A percentile compares a stretch with the other conserved stretches of the same genome.
These are phyloP conservation scores for Clonostachys chloroleuca DNA, from an alignment of 2,329 filamentous ascomycete species.

Conservation along the genomic window DNA sequence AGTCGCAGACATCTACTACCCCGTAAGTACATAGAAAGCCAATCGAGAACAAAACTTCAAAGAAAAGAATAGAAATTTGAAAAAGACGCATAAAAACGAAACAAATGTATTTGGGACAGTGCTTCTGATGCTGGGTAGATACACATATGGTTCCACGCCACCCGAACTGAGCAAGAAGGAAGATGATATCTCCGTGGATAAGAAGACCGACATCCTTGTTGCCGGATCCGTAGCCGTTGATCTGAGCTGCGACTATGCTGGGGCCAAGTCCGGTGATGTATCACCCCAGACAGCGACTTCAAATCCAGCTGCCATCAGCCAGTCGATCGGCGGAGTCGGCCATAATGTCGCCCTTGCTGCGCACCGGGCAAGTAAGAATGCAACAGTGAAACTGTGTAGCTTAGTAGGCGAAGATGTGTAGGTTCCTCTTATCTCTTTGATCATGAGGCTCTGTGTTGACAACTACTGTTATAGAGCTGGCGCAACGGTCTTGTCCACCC, in stretches of 20 bases:
- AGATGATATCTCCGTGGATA: constrained; percentile 5
- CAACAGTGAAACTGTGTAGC: constrained; percentile 70
- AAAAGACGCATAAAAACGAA: no score
- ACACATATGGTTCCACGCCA: background rate
- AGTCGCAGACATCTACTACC: constrained; percentile 17
- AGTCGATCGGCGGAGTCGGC: constrained; percentile 86
- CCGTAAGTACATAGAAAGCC: constrained; percentile 23
- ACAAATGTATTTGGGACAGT: no score
- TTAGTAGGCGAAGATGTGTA: constrained; percentile 75
- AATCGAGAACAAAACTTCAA: no score
- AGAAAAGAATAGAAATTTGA: no score
- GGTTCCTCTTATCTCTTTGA: constrained; percentile 12
- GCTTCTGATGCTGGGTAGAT: no score
- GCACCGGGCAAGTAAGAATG: constrained; percentile 57
- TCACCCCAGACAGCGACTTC: constrained; percentile 68
- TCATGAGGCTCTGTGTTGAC: background rate
- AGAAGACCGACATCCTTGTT: constrained; percentile 66
- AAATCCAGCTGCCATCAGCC: constrained; percentile 75
- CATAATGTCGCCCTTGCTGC: constrained; percentile 87
- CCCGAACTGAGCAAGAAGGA: constrained; percentile 2
- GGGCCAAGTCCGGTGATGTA: constrained; percentile 14
- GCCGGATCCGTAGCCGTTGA: constrained; percentile 90
- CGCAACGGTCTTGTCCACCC: constrained; percentile 61
- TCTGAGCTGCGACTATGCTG: constrained; percentile 71
- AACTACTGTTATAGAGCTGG: constrained; percentile 51